Conservation (phyloP, 75 land plant genomes). For the Cryptomeria japonica region DNA sequence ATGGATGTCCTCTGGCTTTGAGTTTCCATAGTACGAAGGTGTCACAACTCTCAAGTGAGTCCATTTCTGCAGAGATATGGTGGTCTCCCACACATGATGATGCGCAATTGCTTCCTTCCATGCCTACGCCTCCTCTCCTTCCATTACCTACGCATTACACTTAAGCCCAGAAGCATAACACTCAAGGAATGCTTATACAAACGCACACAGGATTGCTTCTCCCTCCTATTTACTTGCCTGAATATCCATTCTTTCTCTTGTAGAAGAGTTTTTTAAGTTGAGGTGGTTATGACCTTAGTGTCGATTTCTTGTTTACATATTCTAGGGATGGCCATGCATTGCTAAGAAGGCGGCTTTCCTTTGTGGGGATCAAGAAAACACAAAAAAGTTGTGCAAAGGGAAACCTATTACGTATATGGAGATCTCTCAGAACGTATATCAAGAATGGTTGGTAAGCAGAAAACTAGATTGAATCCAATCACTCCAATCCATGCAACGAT, state of each 20-base stretch:
- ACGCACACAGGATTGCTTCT: not conserved
- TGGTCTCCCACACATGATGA: constrained; percentile 33
- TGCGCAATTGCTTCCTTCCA: constrained; percentile 11
- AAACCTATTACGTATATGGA: too few relatives aligned
- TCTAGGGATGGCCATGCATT: too few relatives aligned
- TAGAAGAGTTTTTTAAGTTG: not conserved
- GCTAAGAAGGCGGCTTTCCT: too few relatives aligned
- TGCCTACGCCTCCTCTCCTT: not conserved
- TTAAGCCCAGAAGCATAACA: not conserved
- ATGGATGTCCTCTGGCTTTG: constrained; percentile 3
- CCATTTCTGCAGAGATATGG: constrained; percentile 39
- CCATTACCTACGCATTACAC: not conserved
- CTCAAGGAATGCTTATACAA: not conserved
- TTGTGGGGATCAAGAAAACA: too few relatives aligned
- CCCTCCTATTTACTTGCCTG: not conserved
- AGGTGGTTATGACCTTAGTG: not conserved
- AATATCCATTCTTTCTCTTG: not conserved
- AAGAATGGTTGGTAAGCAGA: too few relatives aligned
- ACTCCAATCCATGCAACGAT: too few relatives aligned
- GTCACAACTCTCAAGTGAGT: constrained; percentile 50
- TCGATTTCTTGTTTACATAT: not conserved
- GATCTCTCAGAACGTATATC: too few relatives aligned
- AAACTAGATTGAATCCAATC: too few relatives aligned
- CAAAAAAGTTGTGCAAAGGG: too few relatives aligned
- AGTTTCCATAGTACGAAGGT: constrained; percentile 35